Base-by-base conservation (phyloP, 2,329 filamentous ascomycete genomes). In the Gliomastix tumulicola region DNA sequence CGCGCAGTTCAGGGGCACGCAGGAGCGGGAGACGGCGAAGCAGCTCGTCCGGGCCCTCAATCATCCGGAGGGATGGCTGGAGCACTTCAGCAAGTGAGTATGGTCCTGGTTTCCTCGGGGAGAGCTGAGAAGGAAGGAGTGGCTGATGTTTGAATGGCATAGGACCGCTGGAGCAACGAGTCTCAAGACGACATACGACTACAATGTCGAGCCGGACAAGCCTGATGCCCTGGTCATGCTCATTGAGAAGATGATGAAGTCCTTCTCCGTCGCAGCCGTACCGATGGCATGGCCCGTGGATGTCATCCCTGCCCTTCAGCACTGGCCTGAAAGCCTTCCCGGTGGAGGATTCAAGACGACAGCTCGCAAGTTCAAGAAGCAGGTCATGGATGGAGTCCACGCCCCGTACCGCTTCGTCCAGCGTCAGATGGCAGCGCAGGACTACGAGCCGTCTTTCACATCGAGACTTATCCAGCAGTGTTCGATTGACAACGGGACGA, bases 81-180 rank as follows among this genome's bases (percentile, higher is more conserved):
- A 46, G 2, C 50, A 57, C 18, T 45, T 54, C 18, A 53, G 49
- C 35, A 50, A 46, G 54, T 56, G 39, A 38, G 27, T 34, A n/a
- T 22, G 8, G 15, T 15, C 11, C 17, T 25, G 11, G 4, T 31
- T 10, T 4, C n/a, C n/a, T 22, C n/a, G 13, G 15, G 11, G 15
- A 31, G 20, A 12, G 10, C 20, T 13, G 9, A 7, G n/a, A n/a
- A n/a, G n/a, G n/a, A n/a, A n/a, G n/a, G n/a, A n/a, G n/a, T n/a
- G n/a, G n/a, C n/a, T n/a, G n/a, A 11, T 19, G 9, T 36, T 27
- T 32, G 21, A 30, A 10, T n/a, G 13, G 21, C 15, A 34, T 22
- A 60, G 44, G 7, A 37, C 47, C 44, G 48, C 41, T n/a, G 38
- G 30, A 7, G 42, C 44, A 4, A 47, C 39, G 13, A 39, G 44